Base-by-base conservation (phyloP, 176 grass and related monocot genomes). In the Tuctoria greenei region DNA sequence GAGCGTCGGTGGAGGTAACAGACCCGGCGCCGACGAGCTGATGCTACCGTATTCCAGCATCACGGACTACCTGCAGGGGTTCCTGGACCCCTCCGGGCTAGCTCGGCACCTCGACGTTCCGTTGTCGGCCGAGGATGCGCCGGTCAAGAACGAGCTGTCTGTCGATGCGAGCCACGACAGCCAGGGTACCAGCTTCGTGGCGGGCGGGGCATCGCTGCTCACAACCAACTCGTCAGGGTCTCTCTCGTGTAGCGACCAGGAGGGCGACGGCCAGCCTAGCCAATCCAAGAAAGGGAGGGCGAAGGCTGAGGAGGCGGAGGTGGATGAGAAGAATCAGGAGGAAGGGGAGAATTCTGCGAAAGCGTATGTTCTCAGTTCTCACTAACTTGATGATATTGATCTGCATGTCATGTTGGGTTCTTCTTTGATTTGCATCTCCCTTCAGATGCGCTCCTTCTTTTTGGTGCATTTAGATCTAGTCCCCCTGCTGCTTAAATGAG, bases 151-250 rank as follows among this genome's bases (percentile, higher is more conserved):
- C 26, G 81, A 88, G 75, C 54, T 88, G 63, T 83, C 86, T 6
- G 69, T 83, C 54, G 86, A 88, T 28, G 81, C 83, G 63, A 87
- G 75, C 23, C 38, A 79, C 38, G 86, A 88, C 6, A 88, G 81
- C 20, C 81, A 83, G 55, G 86, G 62, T 44, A 87, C 75, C 21
- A 82, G 75, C 25, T 71, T 74, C 25, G 75, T 62, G 7, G 54
- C 74, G 17, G 80, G 86, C 16, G 74, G 74, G 20, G 23, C 57
- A 37, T 55, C 70, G 69, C 73, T 81, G 67, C 76, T 79, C 64
- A 90, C 93, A 8, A 90, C 85, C 4, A 97, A 97, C 73, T 97
- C 93, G 8, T 97, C 90, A 14, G 76, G 86, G 8, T 90, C 88
- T 66, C 86, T 84, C 62, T 97, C 90, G 59, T 97, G 83, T 11